These are phyloP conservation scores for Solanum bulbocastanum DNA, from an alignment of 257 asterid species.

Conservation along the genomic window DNA sequence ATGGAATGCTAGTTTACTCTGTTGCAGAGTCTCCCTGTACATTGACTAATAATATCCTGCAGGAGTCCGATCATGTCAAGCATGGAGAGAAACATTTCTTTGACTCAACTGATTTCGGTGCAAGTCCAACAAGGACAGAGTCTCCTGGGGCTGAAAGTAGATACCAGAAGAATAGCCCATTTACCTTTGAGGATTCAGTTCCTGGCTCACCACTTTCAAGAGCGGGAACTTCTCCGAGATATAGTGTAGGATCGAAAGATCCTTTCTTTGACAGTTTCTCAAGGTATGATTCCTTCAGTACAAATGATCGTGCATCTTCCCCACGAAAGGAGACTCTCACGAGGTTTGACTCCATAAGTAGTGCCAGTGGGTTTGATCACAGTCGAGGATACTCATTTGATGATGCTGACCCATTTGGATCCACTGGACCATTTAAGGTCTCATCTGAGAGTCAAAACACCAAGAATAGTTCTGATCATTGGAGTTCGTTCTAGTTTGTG, in stretches of 20 bases:
- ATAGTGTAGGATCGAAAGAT: conserved; percentile 49
- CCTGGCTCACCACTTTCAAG: conserved; percentile 64
- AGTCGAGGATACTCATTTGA: conserved; percentile 68
- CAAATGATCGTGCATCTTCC: conserved; percentile 40
- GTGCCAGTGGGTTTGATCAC: conserved; percentile 54
- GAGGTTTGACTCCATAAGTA: conserved; percentile 79
- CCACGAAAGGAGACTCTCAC: conserved; percentile 46
- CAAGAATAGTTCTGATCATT: conserved; percentile 35
- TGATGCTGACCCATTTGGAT: conserved; percentile 82
- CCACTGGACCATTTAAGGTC: conserved; percentile 83
- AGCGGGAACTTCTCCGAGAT: conserved; percentile 61
- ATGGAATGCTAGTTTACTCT: neutral
- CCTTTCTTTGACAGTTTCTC: conserved; percentile 63
- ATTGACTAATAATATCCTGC: conserved; percentile 5
- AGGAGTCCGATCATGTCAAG: conserved; percentile 65
- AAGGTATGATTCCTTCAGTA: conserved; percentile 66
- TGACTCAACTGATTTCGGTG: conserved; percentile 62
- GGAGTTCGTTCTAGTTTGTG: conserved; percentile 30
- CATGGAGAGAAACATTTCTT: conserved; percentile 60
- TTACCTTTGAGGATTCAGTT: conserved; percentile 67
- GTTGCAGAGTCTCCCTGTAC: neutral
- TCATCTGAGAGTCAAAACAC: conserved; percentile 34
- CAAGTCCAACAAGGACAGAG: conserved; percentile 52
- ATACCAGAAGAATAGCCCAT: conserved; percentile 51
- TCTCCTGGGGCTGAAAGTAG: conserved; percentile 45